phyloP scores from a whole-genome alignment of 2,329 filamentous ascomycete species.

The Plenodomus biglobosus region DNA sequence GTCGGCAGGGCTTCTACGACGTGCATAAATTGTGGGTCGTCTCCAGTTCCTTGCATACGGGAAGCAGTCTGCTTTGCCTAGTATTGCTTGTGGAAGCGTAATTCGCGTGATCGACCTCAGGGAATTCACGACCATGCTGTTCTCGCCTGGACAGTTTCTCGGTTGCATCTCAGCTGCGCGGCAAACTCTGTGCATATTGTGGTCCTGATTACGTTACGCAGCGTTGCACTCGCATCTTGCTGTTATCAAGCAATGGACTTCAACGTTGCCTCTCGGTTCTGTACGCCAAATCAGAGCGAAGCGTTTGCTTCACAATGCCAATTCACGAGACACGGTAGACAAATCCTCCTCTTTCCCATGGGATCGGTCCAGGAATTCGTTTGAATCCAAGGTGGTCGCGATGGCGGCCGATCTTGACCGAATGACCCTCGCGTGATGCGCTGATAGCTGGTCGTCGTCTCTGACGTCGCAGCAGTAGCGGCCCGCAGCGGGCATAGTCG shows the following conservation, averaged over 20 bases:
- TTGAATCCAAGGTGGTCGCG: conserved; percentile 3
- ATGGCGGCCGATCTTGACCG: conserved; percentile 27
- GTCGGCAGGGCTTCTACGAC: not conserved
- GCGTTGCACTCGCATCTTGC: too few relatives aligned
- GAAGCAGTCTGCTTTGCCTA: not conserved
- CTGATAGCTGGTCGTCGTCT: conserved; percentile 15
- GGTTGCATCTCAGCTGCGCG: too few relatives aligned
- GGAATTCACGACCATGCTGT: not conserved
- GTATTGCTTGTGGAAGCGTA: not conserved
- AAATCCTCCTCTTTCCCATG: not conserved
- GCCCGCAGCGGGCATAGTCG: conserved; percentile 13
- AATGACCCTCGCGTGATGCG: conserved; percentile 1
- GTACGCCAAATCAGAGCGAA: too few relatives aligned
- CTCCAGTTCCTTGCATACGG: not conserved
- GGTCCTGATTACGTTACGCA: too few relatives aligned
- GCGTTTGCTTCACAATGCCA: too few relatives aligned
- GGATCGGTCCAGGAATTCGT: not conserved
- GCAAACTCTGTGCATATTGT: too few relatives aligned
- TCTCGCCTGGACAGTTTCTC: not conserved
- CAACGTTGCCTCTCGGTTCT: too few relatives aligned
- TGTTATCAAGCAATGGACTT: too few relatives aligned
- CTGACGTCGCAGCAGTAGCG: conserved; percentile 29
- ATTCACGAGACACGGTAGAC: not conserved
- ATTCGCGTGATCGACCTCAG: not conserved
- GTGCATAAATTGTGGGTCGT: not conserved